phyloP scores from a whole-genome alignment of 768 basidiomycete genomes.

The Cyathus striatus region DNA sequence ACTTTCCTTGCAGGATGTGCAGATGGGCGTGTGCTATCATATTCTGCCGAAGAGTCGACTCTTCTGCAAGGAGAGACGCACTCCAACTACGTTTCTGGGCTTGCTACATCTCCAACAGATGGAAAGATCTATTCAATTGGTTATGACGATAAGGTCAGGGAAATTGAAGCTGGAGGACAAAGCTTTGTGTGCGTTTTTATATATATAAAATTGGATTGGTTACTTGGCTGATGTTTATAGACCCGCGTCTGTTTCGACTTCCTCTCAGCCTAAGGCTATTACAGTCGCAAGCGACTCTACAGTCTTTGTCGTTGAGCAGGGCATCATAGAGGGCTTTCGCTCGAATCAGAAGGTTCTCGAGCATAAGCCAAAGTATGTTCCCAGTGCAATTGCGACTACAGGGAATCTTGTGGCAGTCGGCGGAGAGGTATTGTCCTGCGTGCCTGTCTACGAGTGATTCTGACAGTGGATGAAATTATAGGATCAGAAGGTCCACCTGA shows the following conservation, averaged over 20 bases:
- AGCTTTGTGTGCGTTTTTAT: slow-evolving; percentile 36
- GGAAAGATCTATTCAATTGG: slow-evolving; percentile 63
- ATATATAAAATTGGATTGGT: background rate
- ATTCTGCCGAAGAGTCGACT: slow-evolving; percentile 44
- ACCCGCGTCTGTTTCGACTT: slow-evolving; percentile 43
- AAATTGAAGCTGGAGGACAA: slow-evolving; percentile 43
- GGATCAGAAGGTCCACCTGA: slow-evolving; percentile 74
- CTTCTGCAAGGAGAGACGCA: slow-evolving; percentile 63
- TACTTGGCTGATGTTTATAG: slow-evolving; percentile 23
- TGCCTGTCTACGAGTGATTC: too few relatives aligned
- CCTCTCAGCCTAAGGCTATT: slow-evolving; percentile 66
- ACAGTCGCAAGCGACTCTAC: slow-evolving; percentile 55
- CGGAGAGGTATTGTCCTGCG: slow-evolving; percentile 52
- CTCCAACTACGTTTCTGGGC: slow-evolving; percentile 59
- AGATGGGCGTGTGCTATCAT: slow-evolving; percentile 71
- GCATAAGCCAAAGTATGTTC: slow-evolving; percentile 43
- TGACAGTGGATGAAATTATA: slow-evolving; percentile 24
- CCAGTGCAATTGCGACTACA: slow-evolving; percentile 52
- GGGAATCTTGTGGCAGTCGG: slow-evolving; percentile 63
- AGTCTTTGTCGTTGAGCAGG: slow-evolving; percentile 59
- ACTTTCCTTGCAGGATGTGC: slow-evolving; percentile 81
- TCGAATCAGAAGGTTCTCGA: slow-evolving; percentile 65
- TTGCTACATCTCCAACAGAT: slow-evolving; percentile 42
- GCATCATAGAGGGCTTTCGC: slow-evolving; percentile 59
- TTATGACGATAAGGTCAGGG: slow-evolving; percentile 75